Evolutionary conservation across 148 eudicot genomes (phyloP).

Genomic region (Fagopyrum esculentum): DNA sequence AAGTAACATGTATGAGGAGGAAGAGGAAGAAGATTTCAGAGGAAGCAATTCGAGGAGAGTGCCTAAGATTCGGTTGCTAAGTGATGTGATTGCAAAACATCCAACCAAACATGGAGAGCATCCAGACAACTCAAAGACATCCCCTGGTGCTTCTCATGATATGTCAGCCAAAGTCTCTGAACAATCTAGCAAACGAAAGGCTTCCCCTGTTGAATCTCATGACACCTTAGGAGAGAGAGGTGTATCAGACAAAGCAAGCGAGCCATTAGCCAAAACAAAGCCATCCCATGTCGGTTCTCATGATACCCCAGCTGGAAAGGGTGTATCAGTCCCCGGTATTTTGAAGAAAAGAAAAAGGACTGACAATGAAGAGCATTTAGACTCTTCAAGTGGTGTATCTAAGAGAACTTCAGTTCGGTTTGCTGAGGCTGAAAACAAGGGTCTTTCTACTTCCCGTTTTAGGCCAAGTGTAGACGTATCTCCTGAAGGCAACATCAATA

Average conservation of each 20-base stretch:
- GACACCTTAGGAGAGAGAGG: not conserved
- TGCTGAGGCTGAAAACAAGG: not conserved
- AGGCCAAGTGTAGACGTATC: not conserved
- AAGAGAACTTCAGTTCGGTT: conserved; percentile 1
- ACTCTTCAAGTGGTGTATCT: conserved; percentile 5
- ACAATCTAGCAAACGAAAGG: conserved; percentile 3
- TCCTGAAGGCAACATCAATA: not conserved
- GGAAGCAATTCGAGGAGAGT: not conserved
- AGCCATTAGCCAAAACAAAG: conserved; percentile 1
- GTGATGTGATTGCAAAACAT: conserved; percentile 6
- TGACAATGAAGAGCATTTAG: conserved; percentile 7
- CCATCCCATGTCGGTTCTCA: not conserved
- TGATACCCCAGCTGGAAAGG: not conserved
- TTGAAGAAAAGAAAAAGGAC: conserved; percentile 7
- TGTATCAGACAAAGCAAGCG: not conserved
- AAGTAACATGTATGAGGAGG: conserved; percentile 7
- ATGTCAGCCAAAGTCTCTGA: not conserved
- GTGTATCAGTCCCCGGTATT: not conserved
- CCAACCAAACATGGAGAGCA: conserved; percentile 4
- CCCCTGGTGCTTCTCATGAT: conserved; percentile 5
- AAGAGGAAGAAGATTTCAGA: conserved; percentile 12
- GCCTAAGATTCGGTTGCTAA: conserved; percentile 8
- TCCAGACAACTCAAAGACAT: not conserved
- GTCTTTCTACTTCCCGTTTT: not conserved
- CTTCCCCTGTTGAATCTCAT: conserved; percentile 7